Percentiles rank a stretch among this genome's conserved stretches.
These are phyloP conservation scores for Colletotrichum limetticola DNA, from an alignment of 2,329 filamentous ascomycete genomes.

Conservation along the genomic window DNA sequence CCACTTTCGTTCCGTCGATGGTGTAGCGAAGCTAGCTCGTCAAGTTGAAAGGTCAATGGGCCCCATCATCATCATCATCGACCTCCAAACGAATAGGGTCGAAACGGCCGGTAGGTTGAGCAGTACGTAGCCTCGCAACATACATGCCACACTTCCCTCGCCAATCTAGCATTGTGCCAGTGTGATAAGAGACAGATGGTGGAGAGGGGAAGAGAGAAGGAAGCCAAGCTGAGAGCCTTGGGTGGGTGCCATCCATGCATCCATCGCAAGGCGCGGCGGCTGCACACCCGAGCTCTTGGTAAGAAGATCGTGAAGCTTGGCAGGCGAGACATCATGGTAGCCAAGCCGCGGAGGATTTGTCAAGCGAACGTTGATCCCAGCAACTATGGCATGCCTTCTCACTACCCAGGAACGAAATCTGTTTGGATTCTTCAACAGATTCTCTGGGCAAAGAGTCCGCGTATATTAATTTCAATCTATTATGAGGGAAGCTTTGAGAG, in stretches of 20 bases:
- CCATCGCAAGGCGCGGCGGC: background rate
- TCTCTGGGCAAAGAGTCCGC: background rate
- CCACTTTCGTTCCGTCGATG: background rate
- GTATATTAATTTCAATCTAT: conserved; percentile 1
- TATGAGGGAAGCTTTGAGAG: background rate
- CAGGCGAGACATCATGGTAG: background rate
- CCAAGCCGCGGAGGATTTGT: conserved; percentile 22
- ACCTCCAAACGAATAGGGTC: background rate
- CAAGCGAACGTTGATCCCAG: conserved; percentile 31
- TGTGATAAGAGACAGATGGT: too few relatives aligned
- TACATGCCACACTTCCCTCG: conserved; percentile 1
- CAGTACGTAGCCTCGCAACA: background rate
- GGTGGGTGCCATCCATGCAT: conserved; percentile 3
- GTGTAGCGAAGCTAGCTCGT: conserved; percentile 20
- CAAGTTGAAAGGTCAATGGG: conserved; percentile 3
- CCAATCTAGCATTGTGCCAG: background rate
- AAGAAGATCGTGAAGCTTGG: conserved; percentile 31
- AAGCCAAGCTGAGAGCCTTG: background rate
- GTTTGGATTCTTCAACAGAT: background rate
- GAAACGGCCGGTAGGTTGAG: background rate
- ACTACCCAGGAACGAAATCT: too few relatives aligned
- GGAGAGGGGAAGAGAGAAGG: too few relatives aligned
- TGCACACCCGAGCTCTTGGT: conserved; percentile 11
- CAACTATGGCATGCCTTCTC: background rate
- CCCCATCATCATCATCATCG: background rate